Conservation (phyloP, 352 stramenopile genomes). For the Globisporangium uncinulatum region DNA sequence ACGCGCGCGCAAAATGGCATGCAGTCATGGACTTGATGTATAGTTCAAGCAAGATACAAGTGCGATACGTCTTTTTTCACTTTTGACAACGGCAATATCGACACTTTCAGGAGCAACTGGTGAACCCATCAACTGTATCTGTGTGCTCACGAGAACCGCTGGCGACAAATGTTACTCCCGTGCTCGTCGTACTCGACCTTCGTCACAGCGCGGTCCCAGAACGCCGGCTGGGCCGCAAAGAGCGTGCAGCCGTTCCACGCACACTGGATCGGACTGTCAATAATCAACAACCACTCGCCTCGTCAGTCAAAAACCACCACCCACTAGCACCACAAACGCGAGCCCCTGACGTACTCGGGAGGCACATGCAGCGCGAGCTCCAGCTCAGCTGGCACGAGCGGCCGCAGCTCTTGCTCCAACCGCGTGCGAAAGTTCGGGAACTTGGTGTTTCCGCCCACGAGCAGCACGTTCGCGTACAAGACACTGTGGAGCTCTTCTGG, state of each 20-base stretch:
- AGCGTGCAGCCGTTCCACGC: conserved; percentile 52
- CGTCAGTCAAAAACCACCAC: conserved; percentile 2
- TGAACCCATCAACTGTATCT: no score
- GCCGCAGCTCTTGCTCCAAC: conserved; percentile 55
- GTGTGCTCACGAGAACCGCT: conserved; percentile 21
- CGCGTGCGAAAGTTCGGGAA: conserved; percentile 78
- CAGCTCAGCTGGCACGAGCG: conserved; percentile 49
- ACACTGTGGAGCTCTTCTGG: conserved; percentile 57
- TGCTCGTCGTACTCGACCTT: conserved; percentile 76
- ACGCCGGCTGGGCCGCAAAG: conserved; percentile 24
- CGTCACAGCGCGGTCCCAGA: conserved; percentile 35
- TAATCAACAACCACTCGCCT: background rate
- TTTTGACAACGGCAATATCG: no score
- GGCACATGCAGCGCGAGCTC: conserved; percentile 32
- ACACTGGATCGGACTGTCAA: conserved; percentile 45
- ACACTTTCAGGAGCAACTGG: no score
- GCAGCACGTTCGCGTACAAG: conserved; percentile 82
- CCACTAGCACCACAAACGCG: background rate
- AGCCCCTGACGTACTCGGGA: conserved; percentile 38
- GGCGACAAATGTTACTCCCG: conserved; percentile 58
- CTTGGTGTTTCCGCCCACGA: conserved; percentile 87
- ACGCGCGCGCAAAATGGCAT: no score
- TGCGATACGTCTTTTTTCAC: no score
- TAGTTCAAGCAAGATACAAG: no score
- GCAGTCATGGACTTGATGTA: no score